Evolutionary conservation across 495 filamentous ascomycete genomes (phyloP), one percentile per base, ranked within the genome.

Genomic region (Xeromyces bisporus): DNA sequence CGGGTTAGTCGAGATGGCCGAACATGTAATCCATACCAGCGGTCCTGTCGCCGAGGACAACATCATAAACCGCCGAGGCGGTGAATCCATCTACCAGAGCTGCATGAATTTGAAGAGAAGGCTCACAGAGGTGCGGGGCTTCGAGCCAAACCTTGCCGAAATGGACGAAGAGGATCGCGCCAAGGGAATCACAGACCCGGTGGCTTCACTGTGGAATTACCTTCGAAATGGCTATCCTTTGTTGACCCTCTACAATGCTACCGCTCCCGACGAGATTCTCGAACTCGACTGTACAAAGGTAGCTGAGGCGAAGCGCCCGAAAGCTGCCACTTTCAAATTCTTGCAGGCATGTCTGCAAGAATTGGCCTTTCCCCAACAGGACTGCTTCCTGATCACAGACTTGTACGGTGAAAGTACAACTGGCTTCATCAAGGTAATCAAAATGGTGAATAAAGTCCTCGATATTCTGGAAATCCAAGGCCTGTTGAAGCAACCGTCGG

Each of bases 401-500:
- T 59, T 97, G 2, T 86, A 89, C 50, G 83, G 83, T 4, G 77
- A 85, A 35, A 87, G 93, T 56, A 97, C 89, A 0, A 93, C 85
- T 16, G 89, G 89, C 1, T 94, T 97, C 49, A 87, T 93, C 32
- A 97, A 96, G 70, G 86, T 93, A 23, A 80, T 73, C 24, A 74
- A 71, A 50, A 75, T 77, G 36, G 77, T 97, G 31, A 92, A 89
- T 45, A 73, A 75, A 38, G 87, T 97, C 18, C 66, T 96, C 29
- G 87, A 97, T 48, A 71, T 85, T 15, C 71, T 89, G 18, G 73
- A 86, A 37, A 54, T 73, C 46, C 66, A 73, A 24, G 79, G 81
- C 15, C 60, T 80, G 28, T 65, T 96, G 17, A 60, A 69, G 44
- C 53, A 46, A 17, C 71, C 46, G 30, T 64, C 44, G 42, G 64